These are phyloP conservation scores for Salix brachista DNA, from an alignment of 345 rosid genomes.

Conservation along the genomic window DNA sequence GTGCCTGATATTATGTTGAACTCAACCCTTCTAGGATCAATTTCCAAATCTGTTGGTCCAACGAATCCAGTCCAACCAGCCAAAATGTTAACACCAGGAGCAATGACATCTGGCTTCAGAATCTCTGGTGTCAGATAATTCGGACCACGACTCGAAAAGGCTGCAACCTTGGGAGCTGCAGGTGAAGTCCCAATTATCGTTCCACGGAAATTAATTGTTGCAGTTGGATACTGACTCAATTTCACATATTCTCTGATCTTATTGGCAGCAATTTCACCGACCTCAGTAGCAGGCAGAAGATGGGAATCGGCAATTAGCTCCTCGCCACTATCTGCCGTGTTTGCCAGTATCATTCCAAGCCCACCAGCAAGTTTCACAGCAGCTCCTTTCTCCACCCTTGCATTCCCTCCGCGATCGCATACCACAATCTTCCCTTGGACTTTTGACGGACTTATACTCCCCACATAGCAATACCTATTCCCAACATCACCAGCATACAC, in stretches of 20 bases:
- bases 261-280: conserved; percentile 17
- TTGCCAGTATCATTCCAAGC: conserved; percentile 29
- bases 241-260: conserved; percentile 18
- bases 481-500: conserved; percentile 68
- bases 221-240: conserved; percentile 17
- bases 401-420: conserved; percentile 30
- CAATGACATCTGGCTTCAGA: conserved; percentile 29
- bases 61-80: conserved; percentile 28
- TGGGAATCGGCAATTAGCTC: conserved; percentile 34
- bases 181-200: conserved; percentile 23
- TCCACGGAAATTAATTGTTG: conserved; percentile 25
- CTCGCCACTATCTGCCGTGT: conserved; percentile 22
- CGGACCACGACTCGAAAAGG: conserved; percentile 32
- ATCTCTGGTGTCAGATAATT: conserved; percentile 25
- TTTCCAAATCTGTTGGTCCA: conserved; percentile 23
- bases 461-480: conserved; percentile 31
- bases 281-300: conserved; percentile 32
- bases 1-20: conserved; percentile 32
- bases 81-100: conserved; percentile 28
- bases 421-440: conserved; percentile 29
- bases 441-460: conserved; percentile 10
- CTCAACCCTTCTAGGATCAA: conserved; percentile 30
- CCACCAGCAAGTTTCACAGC: conserved; percentile 32
- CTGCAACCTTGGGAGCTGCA: conserved; percentile 27
- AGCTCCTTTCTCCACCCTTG: conserved; percentile 30